These are phyloP conservation scores for Fragaria vesca DNA, from an alignment of 306 rosid species.

Conservation along the genomic window DNA sequence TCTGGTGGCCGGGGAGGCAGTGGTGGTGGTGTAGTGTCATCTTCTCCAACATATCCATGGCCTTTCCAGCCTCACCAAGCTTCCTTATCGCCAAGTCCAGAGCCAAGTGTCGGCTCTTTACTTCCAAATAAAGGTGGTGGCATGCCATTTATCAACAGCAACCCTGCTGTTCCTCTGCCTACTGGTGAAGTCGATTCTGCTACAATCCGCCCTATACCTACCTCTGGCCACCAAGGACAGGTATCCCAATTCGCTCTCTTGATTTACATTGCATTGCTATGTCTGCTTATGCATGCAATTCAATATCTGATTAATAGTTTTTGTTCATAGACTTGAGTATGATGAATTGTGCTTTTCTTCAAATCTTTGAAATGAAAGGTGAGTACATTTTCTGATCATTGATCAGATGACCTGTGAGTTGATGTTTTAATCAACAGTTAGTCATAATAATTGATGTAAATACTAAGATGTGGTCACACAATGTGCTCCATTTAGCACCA, in stretches of 20 bases:
- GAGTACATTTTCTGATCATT: neutral
- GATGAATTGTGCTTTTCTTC: neutral
- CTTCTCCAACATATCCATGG: constrained; percentile 73
- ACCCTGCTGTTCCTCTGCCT: constrained; percentile 96
- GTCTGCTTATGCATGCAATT: neutral
- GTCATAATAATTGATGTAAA: neutral
- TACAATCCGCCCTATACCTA: constrained; percentile 73
- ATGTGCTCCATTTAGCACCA: neutral
- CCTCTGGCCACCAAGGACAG: constrained; percentile 59
- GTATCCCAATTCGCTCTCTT: constrained; percentile 28
- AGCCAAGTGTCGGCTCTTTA: constrained; percentile 49
- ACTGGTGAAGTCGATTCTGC: constrained; percentile 96
- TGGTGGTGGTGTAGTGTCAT: constrained; percentile 53
- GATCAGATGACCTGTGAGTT: neutral
- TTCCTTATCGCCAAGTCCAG: constrained; percentile 39
- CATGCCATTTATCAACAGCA: constrained; percentile 86
- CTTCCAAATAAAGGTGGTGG: constrained; percentile 55
- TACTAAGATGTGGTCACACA: neutral
- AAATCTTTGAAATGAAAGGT: neutral
- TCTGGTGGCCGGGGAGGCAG: constrained; percentile 48
- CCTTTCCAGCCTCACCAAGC: constrained; percentile 73
- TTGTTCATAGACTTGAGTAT: neutral
- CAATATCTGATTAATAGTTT: neutral
- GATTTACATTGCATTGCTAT: neutral
- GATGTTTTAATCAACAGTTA: neutral